These are phyloP conservation scores for Penicillium coprophilum DNA, from an alignment of 495 filamentous ascomycete species.

Conservation along the genomic window DNA sequence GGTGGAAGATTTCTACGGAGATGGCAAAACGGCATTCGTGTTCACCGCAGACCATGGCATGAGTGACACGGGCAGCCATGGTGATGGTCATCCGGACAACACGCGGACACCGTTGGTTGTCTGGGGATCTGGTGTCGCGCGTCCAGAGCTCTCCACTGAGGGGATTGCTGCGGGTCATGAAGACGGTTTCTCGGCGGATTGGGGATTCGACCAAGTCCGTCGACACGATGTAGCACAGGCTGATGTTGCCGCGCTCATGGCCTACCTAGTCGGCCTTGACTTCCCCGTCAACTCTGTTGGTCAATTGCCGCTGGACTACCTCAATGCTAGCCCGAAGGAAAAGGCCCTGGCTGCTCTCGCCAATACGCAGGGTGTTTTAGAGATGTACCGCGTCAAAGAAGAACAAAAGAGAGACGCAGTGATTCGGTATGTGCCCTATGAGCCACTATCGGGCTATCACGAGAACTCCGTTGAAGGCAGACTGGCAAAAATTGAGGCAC, in stretches of 20 bases:
- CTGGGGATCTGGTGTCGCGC: slow-evolving; percentile 92
- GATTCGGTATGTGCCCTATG: slow-evolving; percentile 74
- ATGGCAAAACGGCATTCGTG: slow-evolving; percentile 88
- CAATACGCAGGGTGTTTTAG: slow-evolving; percentile 85
- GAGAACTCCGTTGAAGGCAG: slow-evolving; percentile 65
- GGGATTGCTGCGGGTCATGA: slow-evolving; percentile 73
- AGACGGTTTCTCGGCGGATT: slow-evolving; percentile 89
- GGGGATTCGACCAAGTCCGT: slow-evolving; percentile 75
- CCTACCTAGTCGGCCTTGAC: slow-evolving; percentile 84
- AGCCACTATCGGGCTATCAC: slow-evolving; percentile 54
- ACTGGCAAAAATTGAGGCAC: slow-evolving; percentile 61
- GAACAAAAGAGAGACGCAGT: slow-evolving; percentile 72
- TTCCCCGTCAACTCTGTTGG: slow-evolving; percentile 98
- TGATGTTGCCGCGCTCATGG: slow-evolving; percentile 95
- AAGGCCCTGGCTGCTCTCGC: slow-evolving; percentile 85
- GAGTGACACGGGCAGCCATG: slow-evolving; percentile 98
- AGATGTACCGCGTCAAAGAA: slow-evolving; percentile 98
- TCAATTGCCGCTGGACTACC: slow-evolving; percentile 80
- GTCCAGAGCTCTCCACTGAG: slow-evolving; percentile 57
- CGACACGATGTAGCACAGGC: slow-evolving; percentile 93
- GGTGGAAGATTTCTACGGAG: slow-evolving; percentile 87
- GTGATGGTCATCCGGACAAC: slow-evolving; percentile 97
- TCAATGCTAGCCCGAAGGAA: slow-evolving; percentile 65
- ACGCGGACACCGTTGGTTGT: slow-evolving; percentile 90
- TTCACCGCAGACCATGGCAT: slow-evolving; percentile 99